Conservation (phyloP, 2,329 filamentous ascomycete genomes). For the Xylaria sp. region DNA sequence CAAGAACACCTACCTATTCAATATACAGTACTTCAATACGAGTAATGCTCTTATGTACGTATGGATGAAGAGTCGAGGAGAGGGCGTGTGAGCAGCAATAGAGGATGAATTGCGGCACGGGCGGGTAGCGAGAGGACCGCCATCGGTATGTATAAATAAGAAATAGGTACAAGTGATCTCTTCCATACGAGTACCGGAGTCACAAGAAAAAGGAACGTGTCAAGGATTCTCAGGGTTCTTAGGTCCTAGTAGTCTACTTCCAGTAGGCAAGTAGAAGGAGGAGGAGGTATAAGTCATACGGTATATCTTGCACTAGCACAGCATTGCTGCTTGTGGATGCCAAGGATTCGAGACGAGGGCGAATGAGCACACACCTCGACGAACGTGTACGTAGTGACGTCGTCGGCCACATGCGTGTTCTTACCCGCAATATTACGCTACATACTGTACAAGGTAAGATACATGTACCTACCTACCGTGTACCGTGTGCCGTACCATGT, state of each 20-base stretch:
- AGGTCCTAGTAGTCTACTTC: too few species aligned
- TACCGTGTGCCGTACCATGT: too few species aligned
- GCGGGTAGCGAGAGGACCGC: conserved; percentile 11
- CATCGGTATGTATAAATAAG: conserved; percentile 12
- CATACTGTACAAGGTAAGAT: background rate
- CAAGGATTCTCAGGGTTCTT: conserved; percentile 17
- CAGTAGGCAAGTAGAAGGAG: background rate
- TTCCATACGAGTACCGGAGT: background rate
- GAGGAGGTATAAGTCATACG: conserved; percentile 9
- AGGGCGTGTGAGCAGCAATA: background rate
- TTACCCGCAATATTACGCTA: conserved; percentile 11
- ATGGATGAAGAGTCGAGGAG: background rate
- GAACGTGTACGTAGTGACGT: conserved; percentile 17
- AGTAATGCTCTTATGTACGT: background rate
- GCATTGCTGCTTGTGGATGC: conserved; percentile 8
- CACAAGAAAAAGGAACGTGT: conserved; percentile 3
- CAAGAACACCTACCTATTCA: conserved; percentile 1
- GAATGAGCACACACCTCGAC: background rate
- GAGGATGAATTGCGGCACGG: conserved; percentile 13
- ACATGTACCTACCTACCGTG: background rate
- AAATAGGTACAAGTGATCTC: background rate
- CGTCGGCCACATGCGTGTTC: conserved; percentile 22
- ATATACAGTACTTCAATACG: conserved; percentile 6
- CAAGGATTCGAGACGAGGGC: background rate
- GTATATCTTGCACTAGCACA: conserved; percentile 9